Conservation (phyloP, 306 rosid genomes). For the Comarum palustre region DNA sequence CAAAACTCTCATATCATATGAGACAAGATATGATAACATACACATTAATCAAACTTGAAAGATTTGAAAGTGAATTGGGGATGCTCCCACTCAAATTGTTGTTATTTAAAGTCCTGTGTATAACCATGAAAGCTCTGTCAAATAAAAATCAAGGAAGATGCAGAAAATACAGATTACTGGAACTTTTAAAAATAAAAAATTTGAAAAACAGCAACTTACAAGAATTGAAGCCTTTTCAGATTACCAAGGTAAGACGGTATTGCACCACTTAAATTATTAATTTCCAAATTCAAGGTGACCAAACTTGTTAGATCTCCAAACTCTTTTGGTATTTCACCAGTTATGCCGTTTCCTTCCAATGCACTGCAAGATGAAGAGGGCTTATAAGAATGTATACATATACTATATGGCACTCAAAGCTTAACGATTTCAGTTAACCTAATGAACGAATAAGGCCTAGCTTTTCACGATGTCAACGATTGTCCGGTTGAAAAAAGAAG, state of each 20-base stretch:
- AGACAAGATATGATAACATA: conserved; percentile 42
- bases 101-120: conserved; percentile 74
- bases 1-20: background rate
- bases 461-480: background rate
- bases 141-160: conserved; percentile 22
- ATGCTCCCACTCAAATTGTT: conserved; percentile 72
- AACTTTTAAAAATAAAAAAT: conserved; percentile 11
- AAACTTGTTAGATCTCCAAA: conserved; percentile 69
- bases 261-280: conserved; percentile 67
- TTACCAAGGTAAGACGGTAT: conserved; percentile 85
- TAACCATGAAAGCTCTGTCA: conserved; percentile 24
- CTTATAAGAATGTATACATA: conserved; percentile 2
- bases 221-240: conserved; percentile 70
- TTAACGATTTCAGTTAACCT: background rate
- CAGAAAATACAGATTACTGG: conserved; percentile 12
- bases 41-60: conserved; percentile 63
- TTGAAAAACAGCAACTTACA: conserved; percentile 54
- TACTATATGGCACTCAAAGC: background rate
- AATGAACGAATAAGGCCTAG: background rate
- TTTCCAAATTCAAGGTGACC: conserved; percentile 70
- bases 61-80: conserved; percentile 69
- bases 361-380: conserved; percentile 49
- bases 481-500: conserved; percentile 5
- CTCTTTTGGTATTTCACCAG: conserved; percentile 74
- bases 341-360: conserved; percentile 79